Percentiles rank a stretch among this genome's conserved stretches.
Evolutionary conservation across 2,329 filamentous ascomycete genomes (phyloP).

Genomic region (Diaporthe sp.): DNA sequence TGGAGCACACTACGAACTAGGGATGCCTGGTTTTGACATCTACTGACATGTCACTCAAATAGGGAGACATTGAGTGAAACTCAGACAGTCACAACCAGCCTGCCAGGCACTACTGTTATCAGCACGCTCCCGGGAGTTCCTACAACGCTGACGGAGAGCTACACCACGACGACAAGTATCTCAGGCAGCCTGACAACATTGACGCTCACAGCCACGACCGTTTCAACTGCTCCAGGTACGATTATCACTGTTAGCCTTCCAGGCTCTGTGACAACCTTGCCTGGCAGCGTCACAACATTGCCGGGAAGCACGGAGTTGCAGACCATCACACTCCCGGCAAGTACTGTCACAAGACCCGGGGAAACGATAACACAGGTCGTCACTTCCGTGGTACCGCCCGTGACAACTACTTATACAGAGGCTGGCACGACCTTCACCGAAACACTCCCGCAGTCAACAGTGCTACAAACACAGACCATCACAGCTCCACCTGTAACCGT

Average conservation of each 20-base stretch:
- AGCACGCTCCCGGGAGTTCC: constrained; percentile 3
- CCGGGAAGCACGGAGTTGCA: constrained; percentile 29
- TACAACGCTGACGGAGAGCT: constrained; percentile 40
- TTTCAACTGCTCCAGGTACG: constrained; percentile 30
- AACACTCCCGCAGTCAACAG: background rate
- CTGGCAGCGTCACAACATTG: constrained; percentile 29
- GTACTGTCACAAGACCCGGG: constrained; percentile 40
- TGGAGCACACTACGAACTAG: background rate
- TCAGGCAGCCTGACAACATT: constrained; percentile 30
- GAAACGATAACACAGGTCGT: constrained; percentile 29
- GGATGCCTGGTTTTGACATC: background rate
- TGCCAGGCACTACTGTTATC: background rate
- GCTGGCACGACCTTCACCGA: constrained; percentile 17
- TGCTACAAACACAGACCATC: constrained; percentile 29
- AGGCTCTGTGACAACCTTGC: constrained; percentile 42
- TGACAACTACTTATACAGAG: constrained; percentile 15
- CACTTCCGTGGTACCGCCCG: constrained; percentile 42
- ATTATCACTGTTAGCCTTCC: constrained; percentile 38
- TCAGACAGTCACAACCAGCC: background rate
- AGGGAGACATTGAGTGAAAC: constrained; percentile 23
- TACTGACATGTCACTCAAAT: background rate
- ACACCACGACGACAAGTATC: constrained; percentile 37
- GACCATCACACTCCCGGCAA: constrained; percentile 32
- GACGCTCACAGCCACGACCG: constrained; percentile 38
- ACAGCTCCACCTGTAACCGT: constrained; percentile 44